phyloP scores from a whole-genome alignment of 2,329 filamentous ascomycete genomes.

The Verticillium dahliae region DNA sequence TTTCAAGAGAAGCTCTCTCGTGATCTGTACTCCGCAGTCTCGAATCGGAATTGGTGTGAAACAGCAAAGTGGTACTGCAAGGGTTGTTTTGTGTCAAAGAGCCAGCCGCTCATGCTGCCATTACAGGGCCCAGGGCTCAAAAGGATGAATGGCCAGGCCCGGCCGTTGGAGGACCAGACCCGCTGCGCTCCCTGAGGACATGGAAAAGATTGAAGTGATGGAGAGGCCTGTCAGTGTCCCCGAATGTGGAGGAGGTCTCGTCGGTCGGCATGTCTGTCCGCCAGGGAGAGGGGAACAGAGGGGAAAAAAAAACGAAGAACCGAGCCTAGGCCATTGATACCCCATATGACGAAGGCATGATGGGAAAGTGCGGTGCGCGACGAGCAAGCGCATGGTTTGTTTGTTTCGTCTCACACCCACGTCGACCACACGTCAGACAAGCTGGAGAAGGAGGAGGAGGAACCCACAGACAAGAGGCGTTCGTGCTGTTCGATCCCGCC shows the following conservation, averaged over 20 bases:
- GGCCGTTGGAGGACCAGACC: background rate
- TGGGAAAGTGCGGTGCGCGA: background rate
- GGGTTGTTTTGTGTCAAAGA: background rate
- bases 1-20: background rate
- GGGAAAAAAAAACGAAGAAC: background rate
- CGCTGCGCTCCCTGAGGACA: background rate
- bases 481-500: background rate
- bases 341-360: background rate
- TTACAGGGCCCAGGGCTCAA: background rate
- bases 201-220: background rate
- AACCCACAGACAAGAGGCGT: background rate
- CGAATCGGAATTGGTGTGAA: background rate
- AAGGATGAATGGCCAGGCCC: background rate
- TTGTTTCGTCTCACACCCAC: background rate
- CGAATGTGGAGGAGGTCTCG: background rate
- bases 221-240: background rate
- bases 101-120: background rate
- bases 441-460: background rate
- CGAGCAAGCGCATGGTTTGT: background rate
- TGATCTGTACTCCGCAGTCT: background rate
- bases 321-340: background rate
- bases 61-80: background rate
- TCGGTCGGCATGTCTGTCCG: background rate
- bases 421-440: background rate
- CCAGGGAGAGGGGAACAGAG: background rate